Base-by-base conservation (phyloP, 2,329 filamentous ascomycete species). In the Clarireedia hainanense region DNA sequence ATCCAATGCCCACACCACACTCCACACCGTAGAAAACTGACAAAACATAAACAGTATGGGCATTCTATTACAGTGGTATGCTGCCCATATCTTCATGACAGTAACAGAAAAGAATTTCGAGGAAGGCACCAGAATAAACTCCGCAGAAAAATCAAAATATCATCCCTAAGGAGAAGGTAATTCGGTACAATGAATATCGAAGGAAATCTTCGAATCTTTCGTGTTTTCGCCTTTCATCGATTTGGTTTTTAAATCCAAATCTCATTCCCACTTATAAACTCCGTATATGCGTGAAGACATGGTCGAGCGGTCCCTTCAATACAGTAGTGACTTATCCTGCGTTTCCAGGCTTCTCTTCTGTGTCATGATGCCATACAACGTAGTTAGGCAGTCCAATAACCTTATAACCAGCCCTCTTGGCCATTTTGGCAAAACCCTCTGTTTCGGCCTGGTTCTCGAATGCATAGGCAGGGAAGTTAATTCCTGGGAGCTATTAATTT, bases 371-470 rank as follows among this genome's bases (percentile, higher is more conserved):
- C 94, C 94, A 99, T 57, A 99, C 92, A 50, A 99, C 86, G 70
- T 99, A 99, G 72, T 99, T 99, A 43, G 92, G 94, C 55, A 99
- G 77, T 47, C 94, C 94, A 64, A 90, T 82, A 26, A 99, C 94
- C 67, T 89, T 80, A 70, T 96, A 97, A 46, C 94, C 94, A 17
- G 94, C 94, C 61, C 91, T 81, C 76, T 95, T 96, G 58, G 94
- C 94, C 94, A 99, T 99, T 72, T 95, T 96, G 39, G 94, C 94
- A 68, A 99, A 99, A 6, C 94, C 94, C 74, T 99, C 94, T 4
- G 94, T 99, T 74, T 99, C 94, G 61, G 94, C 94, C 75, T 99
- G 94, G 73, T 99, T 97, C 71, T 99, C 94, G 70, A 99, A 99
- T 3, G 94, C 81, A 68, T 99, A 99, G 69, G 84, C 85, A 7